Evolutionary conservation across 1,139 yeast species (phyloP).

Genomic region (Suhomyces chickasaworum): DNA sequence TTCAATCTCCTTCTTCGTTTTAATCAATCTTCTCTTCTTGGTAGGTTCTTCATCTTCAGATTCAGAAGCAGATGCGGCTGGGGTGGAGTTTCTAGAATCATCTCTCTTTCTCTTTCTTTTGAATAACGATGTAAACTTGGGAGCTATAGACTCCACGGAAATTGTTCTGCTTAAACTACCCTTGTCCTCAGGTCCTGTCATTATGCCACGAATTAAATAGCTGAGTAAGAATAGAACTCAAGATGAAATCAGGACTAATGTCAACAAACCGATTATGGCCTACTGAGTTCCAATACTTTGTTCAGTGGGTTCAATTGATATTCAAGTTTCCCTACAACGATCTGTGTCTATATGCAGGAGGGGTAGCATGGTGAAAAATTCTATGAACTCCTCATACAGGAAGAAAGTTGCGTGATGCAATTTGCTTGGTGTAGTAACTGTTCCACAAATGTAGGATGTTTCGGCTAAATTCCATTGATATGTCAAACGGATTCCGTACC

Average conservation of each 20-base stretch:
- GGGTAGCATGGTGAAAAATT: conserved; percentile 1
- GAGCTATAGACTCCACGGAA: conserved; percentile 47
- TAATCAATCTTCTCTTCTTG: conserved; percentile 16
- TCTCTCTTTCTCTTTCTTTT: conserved; percentile 36
- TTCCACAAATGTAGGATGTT: neutral
- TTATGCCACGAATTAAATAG: neutral
- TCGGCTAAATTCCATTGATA: no score
- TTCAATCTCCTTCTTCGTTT: conserved; percentile 36
- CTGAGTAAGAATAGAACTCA: neutral
- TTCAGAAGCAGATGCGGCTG: conserved; percentile 17
- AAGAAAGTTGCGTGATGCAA: conserved; percentile 1
- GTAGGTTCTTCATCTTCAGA: conserved; percentile 19
- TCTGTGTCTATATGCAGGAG: conserved; percentile 2
- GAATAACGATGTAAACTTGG: conserved; percentile 42
- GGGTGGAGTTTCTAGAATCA: conserved; percentile 15
- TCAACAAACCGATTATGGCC: neutral
- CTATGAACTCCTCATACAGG: neutral
- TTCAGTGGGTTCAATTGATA: neutral
- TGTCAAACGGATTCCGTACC: no score
- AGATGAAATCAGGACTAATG: neutral
- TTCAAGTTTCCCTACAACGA: neutral
- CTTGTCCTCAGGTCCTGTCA: conserved; percentile 10
- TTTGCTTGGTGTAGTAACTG: neutral
- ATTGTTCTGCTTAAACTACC: conserved; percentile 27
- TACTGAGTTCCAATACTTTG: neutral